phyloP scores from a whole-genome alignment of 805 yeast genomes.

The Starmera amethionina region DNA sequence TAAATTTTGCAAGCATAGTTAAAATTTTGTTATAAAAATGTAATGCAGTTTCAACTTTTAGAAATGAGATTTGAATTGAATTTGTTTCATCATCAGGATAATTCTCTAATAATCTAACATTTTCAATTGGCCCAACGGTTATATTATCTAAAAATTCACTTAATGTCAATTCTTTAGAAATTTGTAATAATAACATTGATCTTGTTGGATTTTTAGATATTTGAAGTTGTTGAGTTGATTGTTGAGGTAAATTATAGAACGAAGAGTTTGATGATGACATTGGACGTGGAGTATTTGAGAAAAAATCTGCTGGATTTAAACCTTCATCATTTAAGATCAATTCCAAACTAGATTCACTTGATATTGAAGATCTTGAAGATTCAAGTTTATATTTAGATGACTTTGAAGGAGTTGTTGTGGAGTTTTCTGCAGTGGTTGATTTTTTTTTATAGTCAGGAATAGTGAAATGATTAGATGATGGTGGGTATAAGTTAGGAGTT shows the following conservation, averaged over 20 bases:
- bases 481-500: no score
- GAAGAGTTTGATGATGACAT: slow-evolving; percentile 7
- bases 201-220: slow-evolving; percentile 15
- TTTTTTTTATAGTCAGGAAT: not conserved
- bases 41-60: slow-evolving; percentile 25
- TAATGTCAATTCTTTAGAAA: slow-evolving; percentile 10
- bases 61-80: slow-evolving; percentile 13
- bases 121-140: slow-evolving; percentile 55
- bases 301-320: no score
- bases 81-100: slow-evolving; percentile 15
- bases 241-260: slow-evolving; percentile 1
- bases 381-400: not conserved
- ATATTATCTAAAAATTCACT: slow-evolving; percentile 33
- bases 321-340: not conserved
- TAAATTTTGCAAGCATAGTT: slow-evolving; percentile 25
- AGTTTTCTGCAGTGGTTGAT: not conserved
- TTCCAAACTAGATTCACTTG: not conserved
- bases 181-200: slow-evolving; percentile 14
- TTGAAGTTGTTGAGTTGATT: slow-evolving; percentile 4
- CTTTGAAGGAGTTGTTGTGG: not conserved
- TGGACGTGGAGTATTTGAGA: slow-evolving; percentile 1
- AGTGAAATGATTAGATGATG: no score
- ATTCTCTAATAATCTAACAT: slow-evolving; percentile 31
- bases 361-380: not conserved
- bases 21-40: slow-evolving; percentile 27